Evolutionary conservation across 305 asterid species (phyloP).

Genomic region (Fraxinus latifolia): DNA sequence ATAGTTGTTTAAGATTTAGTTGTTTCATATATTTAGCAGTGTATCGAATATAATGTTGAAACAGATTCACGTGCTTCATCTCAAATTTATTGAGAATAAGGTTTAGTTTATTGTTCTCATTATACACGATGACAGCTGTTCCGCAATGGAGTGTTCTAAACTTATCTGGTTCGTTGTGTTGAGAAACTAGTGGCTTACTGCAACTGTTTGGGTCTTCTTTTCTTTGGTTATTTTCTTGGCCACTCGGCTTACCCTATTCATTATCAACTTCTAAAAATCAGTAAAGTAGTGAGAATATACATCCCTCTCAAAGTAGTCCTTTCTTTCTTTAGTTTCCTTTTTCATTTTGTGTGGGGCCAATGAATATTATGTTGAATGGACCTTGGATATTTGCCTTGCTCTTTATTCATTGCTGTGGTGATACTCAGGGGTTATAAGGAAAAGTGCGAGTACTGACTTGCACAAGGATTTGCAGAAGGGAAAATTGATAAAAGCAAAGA

Average conservation of each 20-base stretch:
- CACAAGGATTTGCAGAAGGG: conserved; percentile 58
- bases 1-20: not conserved
- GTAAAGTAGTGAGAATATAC: conserved; percentile 22
- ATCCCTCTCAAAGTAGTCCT: conserved; percentile 26
- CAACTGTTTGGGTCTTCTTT: not conserved
- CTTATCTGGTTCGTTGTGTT: not conserved
- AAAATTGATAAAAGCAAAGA: conserved; percentile 36
- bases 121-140: not conserved
- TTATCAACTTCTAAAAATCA: conserved; percentile 19
- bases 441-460: conserved; percentile 35
- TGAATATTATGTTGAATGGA: conserved; percentile 28
- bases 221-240: not conserved
- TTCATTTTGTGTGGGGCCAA: conserved; percentile 22
- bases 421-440: conserved; percentile 27
- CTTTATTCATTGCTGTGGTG: conserved; percentile 46
- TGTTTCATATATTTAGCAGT: not conserved
- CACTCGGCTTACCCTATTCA: conserved; percentile 1
- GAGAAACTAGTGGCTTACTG: not conserved
- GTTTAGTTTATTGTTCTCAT: not conserved
- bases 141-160: not conserved
- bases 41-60: not conserved
- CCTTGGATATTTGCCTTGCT: conserved; percentile 15
- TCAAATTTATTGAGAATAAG: not conserved
- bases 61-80: not conserved
- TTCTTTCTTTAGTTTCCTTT: conserved; percentile 20